These are phyloP conservation scores for Chrysoporthe deuterocubensis DNA, from an alignment of 2,329 filamentous ascomycete species.

Conservation along the genomic window DNA sequence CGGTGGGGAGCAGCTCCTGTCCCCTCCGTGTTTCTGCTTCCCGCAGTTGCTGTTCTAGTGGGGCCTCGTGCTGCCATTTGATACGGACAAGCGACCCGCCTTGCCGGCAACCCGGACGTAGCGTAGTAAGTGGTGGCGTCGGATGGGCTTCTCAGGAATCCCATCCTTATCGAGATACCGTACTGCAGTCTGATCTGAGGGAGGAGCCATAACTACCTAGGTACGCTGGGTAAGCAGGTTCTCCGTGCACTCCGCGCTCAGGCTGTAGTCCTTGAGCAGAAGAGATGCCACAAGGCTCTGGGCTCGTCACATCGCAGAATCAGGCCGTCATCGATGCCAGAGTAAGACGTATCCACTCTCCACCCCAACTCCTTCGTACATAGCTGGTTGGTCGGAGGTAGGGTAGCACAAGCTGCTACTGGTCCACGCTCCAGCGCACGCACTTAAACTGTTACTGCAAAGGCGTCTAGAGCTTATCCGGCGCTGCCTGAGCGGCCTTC, in stretches of 20 bases:
- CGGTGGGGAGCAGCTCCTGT: neutral
- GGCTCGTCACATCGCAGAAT: neutral
- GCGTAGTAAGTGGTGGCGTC: neutral
- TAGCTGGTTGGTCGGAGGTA: neutral
- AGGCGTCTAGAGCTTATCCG: neutral
- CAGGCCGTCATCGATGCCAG: neutral
- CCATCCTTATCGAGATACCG: neutral
- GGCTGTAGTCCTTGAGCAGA: neutral
- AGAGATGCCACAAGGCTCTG: neutral
- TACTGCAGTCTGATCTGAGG: neutral
- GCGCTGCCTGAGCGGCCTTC: slow-evolving; percentile 3
- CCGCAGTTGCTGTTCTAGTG: neutral
- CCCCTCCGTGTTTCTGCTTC: neutral
- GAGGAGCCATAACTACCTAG: neutral
- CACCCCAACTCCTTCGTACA: too few relatives aligned
- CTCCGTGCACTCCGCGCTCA: too few relatives aligned
- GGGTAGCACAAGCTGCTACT: neutral
- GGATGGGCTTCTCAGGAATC: neutral
- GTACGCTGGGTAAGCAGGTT: too few relatives aligned
- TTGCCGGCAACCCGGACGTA: neutral
- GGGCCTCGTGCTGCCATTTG: neutral
- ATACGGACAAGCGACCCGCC: neutral
- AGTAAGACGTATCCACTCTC: neutral
- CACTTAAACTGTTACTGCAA: neutral
- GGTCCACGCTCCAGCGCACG: neutral